Base-by-base conservation (phyloP, 176 grass and related monocot genomes). In the Aegilops bicornis region DNA sequence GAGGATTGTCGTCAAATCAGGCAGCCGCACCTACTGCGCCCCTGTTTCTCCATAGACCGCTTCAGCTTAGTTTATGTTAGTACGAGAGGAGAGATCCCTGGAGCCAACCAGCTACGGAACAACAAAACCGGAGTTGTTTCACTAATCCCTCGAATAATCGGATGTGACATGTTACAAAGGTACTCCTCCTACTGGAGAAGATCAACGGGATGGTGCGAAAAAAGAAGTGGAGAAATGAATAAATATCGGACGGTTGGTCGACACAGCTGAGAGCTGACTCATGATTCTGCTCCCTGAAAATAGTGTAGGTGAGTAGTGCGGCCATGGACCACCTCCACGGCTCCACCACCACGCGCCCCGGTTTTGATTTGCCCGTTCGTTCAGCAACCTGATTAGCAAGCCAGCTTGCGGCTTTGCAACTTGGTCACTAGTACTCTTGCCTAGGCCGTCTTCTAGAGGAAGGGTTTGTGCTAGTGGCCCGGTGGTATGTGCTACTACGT, bases 391-490 rank as follows among this genome's bases (percentile, higher is more conserved):
- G 70, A 36, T 82, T 76, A 42, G 37, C 22, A 54, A 27, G 30
- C 25, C 42, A 48, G 73, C 73, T 76, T 77, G 87, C 58, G 45
- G 54, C 13, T 10, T 33, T 32, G 79, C 88, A 90, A 79, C 84
- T 86, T 31, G 30, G 30, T 31, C 30, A 31, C 30, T 31, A 13
- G 2, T 47, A 6, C 67, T 27, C 27, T 27, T 27, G 64, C 16
- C 16, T 24, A 13, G 36, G 22, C 36, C 23, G 11, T 4, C 84
- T 90, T 90, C 74, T 43, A 22, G 65, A 79, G 23, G 37, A 70
- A 82, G 40, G 14, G 58, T 10, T 31, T 10, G 27, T 36, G 31
- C 4, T 50, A 69, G 22, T 59, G 30, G 43, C 45, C 25, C 73
- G 11, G 37, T 73, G 69, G 12, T 58, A 58, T 59, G 56, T 23